Percentiles rank a stretch among this genome's conserved stretches.
Conservation (phyloP, 2,329 filamentous ascomycete species). For the Aspergillus ustus region DNA sequence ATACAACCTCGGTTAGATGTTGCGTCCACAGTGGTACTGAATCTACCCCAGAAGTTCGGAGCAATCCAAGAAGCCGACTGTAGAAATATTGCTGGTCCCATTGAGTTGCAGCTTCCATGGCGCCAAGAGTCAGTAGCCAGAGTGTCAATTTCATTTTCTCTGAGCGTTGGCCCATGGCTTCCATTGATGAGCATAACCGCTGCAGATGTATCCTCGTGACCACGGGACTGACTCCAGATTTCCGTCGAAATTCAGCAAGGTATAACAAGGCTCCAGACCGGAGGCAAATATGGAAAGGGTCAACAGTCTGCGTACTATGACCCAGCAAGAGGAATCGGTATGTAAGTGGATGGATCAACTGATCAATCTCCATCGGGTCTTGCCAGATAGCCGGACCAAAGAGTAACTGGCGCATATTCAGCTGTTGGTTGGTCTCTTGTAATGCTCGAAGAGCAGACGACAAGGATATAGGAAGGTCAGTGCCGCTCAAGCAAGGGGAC, state of each 20-base stretch:
- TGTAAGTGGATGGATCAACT: neutral
- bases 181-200: neutral
- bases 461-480: neutral
- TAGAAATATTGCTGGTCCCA: neutral
- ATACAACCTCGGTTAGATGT: neutral
- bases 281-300: neutral
- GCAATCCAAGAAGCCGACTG: neutral
- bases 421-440: neutral
- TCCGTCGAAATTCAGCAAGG: slow-evolving; percentile 4
- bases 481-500: neutral
- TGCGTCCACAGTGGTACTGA: neutral
- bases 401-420: neutral
- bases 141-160: neutral
- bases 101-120: neutral
- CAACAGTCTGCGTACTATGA: neutral
- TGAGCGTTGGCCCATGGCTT: neutral
- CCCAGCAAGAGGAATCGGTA: neutral
- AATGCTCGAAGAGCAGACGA: neutral
- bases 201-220: neutral
- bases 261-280: neutral
- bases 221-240: neutral
- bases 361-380: neutral
- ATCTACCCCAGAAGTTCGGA: neutral
- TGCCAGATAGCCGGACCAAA: neutral
- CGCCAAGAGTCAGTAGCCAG: neutral